These are phyloP conservation scores for Galerina marginata DNA, from an alignment of 768 basidiomycete species.

Conservation along the genomic window DNA sequence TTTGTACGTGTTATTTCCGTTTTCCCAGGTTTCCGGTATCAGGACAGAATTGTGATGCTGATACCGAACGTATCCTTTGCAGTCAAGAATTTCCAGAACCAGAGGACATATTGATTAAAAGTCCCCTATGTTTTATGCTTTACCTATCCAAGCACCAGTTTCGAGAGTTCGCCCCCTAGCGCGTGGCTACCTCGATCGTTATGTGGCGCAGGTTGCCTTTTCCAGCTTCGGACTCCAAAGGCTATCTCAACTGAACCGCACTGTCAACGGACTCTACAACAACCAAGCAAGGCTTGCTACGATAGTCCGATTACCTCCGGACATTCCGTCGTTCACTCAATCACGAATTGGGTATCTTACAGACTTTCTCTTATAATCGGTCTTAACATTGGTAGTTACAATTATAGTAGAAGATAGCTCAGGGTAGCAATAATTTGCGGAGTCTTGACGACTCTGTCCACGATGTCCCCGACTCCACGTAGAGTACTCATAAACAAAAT, in stretches of 20 bases:
- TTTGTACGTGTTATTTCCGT: conserved; percentile 22
- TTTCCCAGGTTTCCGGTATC: not conserved
- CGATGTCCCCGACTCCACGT: not conserved
- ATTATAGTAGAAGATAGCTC: not conserved
- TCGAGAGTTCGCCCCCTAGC: conserved; percentile 1
- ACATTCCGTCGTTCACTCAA: not conserved
- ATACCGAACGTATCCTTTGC: not conserved
- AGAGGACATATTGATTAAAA: conserved; percentile 4
- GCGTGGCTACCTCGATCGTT: conserved; percentile 5
- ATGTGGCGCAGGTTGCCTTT: conserved; percentile 19
- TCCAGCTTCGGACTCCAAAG: not conserved
- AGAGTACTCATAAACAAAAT: no score
- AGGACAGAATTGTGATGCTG: not conserved
- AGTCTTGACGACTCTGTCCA: conserved; percentile 1
- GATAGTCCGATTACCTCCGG: not conserved
- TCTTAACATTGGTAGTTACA: not conserved
- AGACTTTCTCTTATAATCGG: not conserved
- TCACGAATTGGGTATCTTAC: conserved; percentile 8
- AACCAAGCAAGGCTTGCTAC: conserved; percentile 6
- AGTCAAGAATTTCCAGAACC: conserved; percentile 16
- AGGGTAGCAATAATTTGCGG: not conserved
- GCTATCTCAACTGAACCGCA: no score
- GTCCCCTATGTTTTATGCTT: not conserved
- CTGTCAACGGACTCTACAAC: no score
- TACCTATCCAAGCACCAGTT: no score